Base-by-base conservation (phyloP, 2,329 filamentous ascomycete genomes). In the Pestalotiopsis sp. region DNA sequence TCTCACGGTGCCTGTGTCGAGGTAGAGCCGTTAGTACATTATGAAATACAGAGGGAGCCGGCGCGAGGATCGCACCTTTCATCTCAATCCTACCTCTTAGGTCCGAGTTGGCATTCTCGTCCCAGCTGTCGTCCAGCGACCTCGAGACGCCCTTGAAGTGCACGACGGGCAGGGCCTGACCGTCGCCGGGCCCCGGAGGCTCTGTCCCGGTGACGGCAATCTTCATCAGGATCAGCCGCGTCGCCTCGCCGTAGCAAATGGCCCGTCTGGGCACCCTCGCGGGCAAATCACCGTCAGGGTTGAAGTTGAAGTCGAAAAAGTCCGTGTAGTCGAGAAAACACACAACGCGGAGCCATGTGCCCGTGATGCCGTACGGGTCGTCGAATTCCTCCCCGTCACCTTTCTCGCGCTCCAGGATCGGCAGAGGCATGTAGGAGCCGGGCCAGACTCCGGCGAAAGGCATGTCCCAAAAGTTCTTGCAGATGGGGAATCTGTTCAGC, bases 251-350 rank as follows among this genome's bases (percentile, higher is more conserved):
- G 0, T 84, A 87, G 39, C 87, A 81, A 49, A 93, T 84, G 0
- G 90, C 83, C 1, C 79, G 82, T 0, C 87, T 84, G 2, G 82
- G 87, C 67, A 79, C 81, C 72, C 79, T 80, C 58, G 73, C 77
- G 1, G 80, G 81, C 1, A 83, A 78, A 12, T 82, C 77, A 6
- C 83, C 78, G 7, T 78, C 79, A 1, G 77, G 73, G n/a, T 80
- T 81, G 75, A 94, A 94, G 76, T 95, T 95, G 82, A 90, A 94
- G 23, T 82, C 80, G 77, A 90, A 92, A 45, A 95, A 88, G 76
- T 94, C 92, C 73, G 86, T 89, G 76, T 92, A 94, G 77, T 94
- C 91, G 70, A 88, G 77, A 70, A 86, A 87, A 71, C 81, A 85
- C 3, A 85, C 79, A 45, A 85, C 89, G 49, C 92, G 84, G 75